Conservation (phyloP, 306 rosid genomes). For the Cicer yamashitae region DNA sequence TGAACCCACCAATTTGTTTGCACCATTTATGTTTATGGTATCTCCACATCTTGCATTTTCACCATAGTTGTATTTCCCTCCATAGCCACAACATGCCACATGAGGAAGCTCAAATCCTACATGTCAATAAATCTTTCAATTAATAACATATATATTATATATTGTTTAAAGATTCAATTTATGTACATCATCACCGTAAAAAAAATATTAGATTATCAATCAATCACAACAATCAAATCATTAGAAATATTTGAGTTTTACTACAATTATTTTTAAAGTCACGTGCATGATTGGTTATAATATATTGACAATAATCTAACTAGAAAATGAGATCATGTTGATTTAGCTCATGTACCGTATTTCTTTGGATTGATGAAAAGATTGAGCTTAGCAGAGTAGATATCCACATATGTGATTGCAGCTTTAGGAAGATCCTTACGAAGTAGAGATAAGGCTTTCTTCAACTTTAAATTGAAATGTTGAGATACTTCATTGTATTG, state of each 20-base stretch:
- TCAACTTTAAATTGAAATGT: slow-evolving; percentile 58
- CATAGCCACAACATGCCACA: slow-evolving; percentile 61
- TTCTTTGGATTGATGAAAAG: slow-evolving; percentile 46
- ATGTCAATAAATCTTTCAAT: background rate
- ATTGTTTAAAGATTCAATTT: no score
- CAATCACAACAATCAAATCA: no score
- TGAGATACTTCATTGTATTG: slow-evolving; percentile 61
- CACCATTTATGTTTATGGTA: slow-evolving; percentile 24
- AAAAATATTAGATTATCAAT: no score
- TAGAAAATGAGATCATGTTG: no score
- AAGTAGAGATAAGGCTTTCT: slow-evolving; percentile 53
- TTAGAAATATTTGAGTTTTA: no score
- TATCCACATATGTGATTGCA: slow-evolving; percentile 66
- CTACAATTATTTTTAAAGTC: no score
- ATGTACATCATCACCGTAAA: no score
- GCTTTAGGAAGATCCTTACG: slow-evolving; percentile 56
- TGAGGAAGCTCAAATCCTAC: slow-evolving; percentile 58
- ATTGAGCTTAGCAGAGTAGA: slow-evolving; percentile 45
- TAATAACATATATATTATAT: no score
- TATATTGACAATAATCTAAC: background rate
- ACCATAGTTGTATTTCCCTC: slow-evolving; percentile 56
- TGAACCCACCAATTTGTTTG: slow-evolving; percentile 26
- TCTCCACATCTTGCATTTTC: slow-evolving; percentile 41
- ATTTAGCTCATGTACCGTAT: slow-evolving; percentile 48
- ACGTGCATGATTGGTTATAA: no score